Conservation (phyloP, 495 filamentous ascomycete genomes). For the Aspergillus indologenus region DNA sequence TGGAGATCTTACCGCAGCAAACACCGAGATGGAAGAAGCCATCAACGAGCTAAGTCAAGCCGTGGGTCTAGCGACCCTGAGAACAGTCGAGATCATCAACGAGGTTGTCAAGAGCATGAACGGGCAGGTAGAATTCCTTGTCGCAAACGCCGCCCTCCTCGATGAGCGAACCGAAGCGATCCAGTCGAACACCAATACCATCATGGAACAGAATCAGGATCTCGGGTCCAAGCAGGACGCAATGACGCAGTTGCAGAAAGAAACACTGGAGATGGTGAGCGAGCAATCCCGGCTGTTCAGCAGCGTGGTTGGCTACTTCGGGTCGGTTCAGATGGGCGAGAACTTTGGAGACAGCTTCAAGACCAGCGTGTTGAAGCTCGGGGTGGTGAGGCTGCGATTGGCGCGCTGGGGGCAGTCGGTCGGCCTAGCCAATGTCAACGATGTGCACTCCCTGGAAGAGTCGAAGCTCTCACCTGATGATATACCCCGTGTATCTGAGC, state of each 20-base stretch:
- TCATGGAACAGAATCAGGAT: conserved; percentile 3
- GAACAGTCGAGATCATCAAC: neutral
- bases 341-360: neutral
- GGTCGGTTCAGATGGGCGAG: conserved; percentile 3
- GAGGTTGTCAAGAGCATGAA: conserved; percentile 5
- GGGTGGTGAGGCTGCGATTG: conserved; percentile 2
- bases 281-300: conserved; percentile 3
- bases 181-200: conserved; percentile 1
- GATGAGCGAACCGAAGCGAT: conserved; percentile 1
- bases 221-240: conserved; percentile 1
- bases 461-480: neutral
- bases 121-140: conserved; percentile 1
- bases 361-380: conserved; percentile 3
- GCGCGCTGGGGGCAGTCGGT: conserved; percentile 6
- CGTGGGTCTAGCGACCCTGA: conserved; percentile 5
- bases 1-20: conserved; percentile 4
- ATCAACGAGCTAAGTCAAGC: conserved; percentile 5
- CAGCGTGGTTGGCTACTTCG: neutral
- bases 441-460: neutral
- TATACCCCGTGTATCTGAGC: neutral
- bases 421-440: neutral
- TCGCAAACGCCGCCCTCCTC: neutral
- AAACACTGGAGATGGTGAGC: conserved; percentile 3
- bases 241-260: conserved; percentile 5
- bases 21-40: conserved; percentile 1